Conservation (phyloP, 805 yeast genomes). For the Saccharomycopsis oosterbeekiorum region DNA sequence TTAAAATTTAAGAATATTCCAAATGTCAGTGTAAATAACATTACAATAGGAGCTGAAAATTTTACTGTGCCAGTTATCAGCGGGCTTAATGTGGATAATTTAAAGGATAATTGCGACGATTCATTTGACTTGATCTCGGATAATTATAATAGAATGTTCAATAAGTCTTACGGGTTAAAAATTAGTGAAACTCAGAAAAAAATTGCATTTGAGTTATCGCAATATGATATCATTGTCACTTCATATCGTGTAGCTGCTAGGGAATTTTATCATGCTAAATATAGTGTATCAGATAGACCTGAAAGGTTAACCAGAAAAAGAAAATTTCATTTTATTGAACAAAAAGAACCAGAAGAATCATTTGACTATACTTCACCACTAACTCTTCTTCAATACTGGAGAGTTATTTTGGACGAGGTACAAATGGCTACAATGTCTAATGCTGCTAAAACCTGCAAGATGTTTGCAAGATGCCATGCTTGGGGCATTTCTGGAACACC, state of each 20-base stretch:
- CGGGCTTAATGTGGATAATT: slow-evolving; percentile 5
- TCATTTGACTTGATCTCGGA: neutral
- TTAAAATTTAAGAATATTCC: neutral
- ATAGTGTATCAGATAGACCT: slow-evolving; percentile 39
- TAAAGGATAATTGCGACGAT: neutral
- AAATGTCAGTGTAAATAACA: slow-evolving; percentile 6
- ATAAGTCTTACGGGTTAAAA: neutral
- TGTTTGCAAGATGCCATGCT: slow-evolving; percentile 77
- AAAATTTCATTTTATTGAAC: neutral
- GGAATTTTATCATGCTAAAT: slow-evolving; percentile 74
- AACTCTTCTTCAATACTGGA: slow-evolving; percentile 74
- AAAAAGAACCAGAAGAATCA: slow-evolving; percentile 16
- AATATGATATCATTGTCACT: slow-evolving; percentile 70
- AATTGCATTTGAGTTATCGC: slow-evolving; percentile 44
- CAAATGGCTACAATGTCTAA: slow-evolving; percentile 80
- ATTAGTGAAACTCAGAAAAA: slow-evolving; percentile 9
- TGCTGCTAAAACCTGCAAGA: slow-evolving; percentile 70
- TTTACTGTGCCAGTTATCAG: slow-evolving; percentile 7
- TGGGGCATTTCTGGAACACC: slow-evolving; percentile 99
- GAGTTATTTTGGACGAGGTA: slow-evolving; percentile 87
- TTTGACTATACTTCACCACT: slow-evolving; percentile 70
- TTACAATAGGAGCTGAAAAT: neutral
- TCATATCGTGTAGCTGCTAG: slow-evolving; percentile 62
- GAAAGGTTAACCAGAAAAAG: slow-evolving; percentile 24
- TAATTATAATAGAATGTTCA: slow-evolving; percentile 1